phyloP scores from a whole-genome alignment of 345 rosid genomes.

The Lepidium didymum region DNA sequence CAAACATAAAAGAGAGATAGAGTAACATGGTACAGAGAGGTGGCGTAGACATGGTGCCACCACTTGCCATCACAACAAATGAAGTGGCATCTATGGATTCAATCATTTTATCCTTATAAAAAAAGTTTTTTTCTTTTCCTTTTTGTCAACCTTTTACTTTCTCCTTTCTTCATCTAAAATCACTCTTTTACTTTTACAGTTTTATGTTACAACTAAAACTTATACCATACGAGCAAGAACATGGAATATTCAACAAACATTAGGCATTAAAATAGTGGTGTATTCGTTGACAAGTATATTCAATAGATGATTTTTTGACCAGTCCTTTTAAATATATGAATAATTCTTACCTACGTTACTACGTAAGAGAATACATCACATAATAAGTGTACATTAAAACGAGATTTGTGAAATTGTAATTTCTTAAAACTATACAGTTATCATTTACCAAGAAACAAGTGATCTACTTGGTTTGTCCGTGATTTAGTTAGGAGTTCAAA shows the following conservation, averaged over 20 bases:
- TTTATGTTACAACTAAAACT: background rate
- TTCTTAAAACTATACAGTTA: background rate
- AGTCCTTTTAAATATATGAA: background rate
- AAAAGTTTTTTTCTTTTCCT: background rate
- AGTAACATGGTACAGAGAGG: background rate
- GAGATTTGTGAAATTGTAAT: too few species aligned
- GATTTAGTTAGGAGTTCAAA: too few species aligned
- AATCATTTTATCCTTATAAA: conserved; percentile 13
- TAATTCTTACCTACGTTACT: background rate
- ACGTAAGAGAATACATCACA: background rate
- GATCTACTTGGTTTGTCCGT: too few species aligned
- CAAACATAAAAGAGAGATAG: too few species aligned
- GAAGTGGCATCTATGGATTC: conserved; percentile 19
- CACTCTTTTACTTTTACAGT: background rate
- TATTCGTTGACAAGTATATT: background rate
- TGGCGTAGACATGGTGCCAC: conserved; percentile 26
- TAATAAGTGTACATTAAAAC: background rate
- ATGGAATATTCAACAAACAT: background rate
- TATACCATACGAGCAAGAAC: background rate
- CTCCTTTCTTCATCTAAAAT: background rate
- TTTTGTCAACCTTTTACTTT: conserved; percentile 25
- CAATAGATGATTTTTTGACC: background rate
- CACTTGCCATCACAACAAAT: conserved; percentile 18
- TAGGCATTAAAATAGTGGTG: background rate
- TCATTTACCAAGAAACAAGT: too few species aligned